A percentile compares a stretch with the other conserved stretches of the same genome.
Conservation (phyloP, 139 green algal genomes). For the Chlorella sp. region DNA sequence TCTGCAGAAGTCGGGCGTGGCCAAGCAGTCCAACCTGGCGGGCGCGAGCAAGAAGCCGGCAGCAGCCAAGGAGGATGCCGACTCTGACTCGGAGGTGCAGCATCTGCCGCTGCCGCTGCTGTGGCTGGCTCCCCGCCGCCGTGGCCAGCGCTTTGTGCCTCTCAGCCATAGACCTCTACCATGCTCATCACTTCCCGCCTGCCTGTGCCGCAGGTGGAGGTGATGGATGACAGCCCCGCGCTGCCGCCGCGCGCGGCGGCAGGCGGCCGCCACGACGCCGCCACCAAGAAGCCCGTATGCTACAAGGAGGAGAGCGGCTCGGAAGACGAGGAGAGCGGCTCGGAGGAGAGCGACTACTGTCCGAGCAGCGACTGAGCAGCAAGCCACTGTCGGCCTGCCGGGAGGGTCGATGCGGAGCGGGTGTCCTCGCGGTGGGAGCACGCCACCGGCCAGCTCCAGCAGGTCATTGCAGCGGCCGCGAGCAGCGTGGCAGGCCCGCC, state of each 20-base stretch:
- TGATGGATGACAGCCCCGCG: conserved; percentile 18
- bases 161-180: not conserved
- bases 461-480: no score
- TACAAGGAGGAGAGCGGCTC: conserved; percentile 22
- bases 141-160: not conserved
- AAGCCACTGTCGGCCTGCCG: no score
- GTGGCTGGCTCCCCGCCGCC: not conserved
- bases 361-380: conserved; percentile 8
- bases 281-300: conserved; percentile 4
- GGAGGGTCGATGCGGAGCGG: not conserved
- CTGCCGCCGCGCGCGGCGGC: not conserved
- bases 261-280: not conserved
- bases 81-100: not conserved
- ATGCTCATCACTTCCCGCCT: conserved; percentile 1
- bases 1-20: not conserved
- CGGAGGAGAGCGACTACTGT: conserved; percentile 20
- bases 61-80: not conserved
- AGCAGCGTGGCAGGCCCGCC: no score
- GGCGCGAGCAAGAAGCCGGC: not conserved
- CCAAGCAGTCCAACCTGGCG: not conserved
- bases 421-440: conserved; percentile 4
- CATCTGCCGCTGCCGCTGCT: no score
- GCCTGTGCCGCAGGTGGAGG: conserved; percentile 7
- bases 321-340: conserved; percentile 24
- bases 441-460: no score